Evolutionary conservation across 2,329 filamentous ascomycete species (phyloP), one percentile per base, ranked within the genome.

Genomic region (Dactylellina sp.): DNA sequence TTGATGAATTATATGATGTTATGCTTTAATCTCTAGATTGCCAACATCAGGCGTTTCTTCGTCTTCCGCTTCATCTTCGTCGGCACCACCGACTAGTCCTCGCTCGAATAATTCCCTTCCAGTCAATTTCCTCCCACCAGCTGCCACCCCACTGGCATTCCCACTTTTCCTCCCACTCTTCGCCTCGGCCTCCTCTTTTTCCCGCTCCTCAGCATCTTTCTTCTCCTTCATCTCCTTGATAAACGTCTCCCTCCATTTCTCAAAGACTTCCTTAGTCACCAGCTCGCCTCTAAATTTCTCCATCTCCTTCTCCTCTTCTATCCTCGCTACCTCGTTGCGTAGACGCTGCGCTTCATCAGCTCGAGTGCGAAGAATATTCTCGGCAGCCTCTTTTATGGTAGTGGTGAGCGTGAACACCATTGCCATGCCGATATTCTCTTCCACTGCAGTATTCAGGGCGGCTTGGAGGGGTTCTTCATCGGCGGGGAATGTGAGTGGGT

Each of bases 321-420:
- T 87, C 5, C 85, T 81, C 12, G 83, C 66, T 12, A 78, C 82
- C 79, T 89, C 87, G 76, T 90, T 88, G 1, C 84, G 83, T 46
- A 79, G 85, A 79, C 87, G 86, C 6, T 85, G 86, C 1, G 84
- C 86, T 7, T 85, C 90, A 68, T 88, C 87, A 79, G 89, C 87
- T 49, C 95, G 89, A 75, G 92, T 88, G 14, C 85, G 82, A 77
- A 98, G 88, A 70, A 99, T 86, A 77, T 89, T 86, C 83, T 99
- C 95, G n/a, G 93, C 94, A 57, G 87, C 86, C 71, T 99, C 95
- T 80, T 97, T 98, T 72, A 99, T 83, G 0, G 90, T 88, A 12
- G 91, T 92, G 61, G 96, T 90, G 22, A 99, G 84, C 0, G 94
- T 92, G 82, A 98, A 99, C 0, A 99, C 84, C 95, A 99, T 99